These are phyloP conservation scores for Phytophthora aleatoria DNA, from an alignment of 352 stramenopile genomes.

Conservation along the genomic window DNA sequence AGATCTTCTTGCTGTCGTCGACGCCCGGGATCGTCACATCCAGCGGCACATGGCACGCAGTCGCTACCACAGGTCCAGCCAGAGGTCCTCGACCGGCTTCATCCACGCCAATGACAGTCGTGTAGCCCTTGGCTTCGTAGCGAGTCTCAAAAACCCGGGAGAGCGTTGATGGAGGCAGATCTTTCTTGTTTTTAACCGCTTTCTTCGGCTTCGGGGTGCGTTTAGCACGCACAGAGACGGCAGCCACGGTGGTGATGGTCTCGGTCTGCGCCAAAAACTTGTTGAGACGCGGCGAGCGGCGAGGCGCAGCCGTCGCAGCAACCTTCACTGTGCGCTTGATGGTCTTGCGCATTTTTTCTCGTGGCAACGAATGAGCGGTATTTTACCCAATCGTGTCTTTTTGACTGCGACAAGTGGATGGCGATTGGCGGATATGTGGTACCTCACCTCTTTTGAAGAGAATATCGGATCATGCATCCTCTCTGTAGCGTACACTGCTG, in stretches of 20 bases:
- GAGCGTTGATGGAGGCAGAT: conserved; percentile 40
- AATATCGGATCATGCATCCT: conserved; percentile 1
- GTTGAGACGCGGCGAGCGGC: conserved; percentile 36
- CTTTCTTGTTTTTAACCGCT: conserved; percentile 8
- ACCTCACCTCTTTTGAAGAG: conserved; percentile 18
- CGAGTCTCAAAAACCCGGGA: conserved; percentile 55
- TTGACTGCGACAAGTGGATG: conserved; percentile 1
- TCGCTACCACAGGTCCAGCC: conserved; percentile 89
- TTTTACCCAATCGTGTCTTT: conserved; percentile 41
- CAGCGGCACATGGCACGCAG: conserved; percentile 69
- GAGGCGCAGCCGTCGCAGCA: conserved; percentile 11
- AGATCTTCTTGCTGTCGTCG: conserved; percentile 96
- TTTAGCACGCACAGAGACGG: background rate
- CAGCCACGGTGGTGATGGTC: background rate
- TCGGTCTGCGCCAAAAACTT: background rate
- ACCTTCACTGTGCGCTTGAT: conserved; percentile 36
- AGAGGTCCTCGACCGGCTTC: conserved; percentile 96
- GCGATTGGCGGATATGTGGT: conserved; percentile 30
- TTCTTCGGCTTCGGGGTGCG: conserved; percentile 28
- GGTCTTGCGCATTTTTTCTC: conserved; percentile 26
- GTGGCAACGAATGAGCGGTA: conserved; percentile 13
- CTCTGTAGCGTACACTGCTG: conserved; percentile 18
- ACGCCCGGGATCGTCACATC: conserved; percentile 89
- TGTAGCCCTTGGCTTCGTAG: conserved; percentile 61
- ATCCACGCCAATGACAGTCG: conserved; percentile 93